A percentile compares a stretch with the other conserved stretches of the same genome.
Conservation (phyloP, 1,284 basidiomycete genomes). For the Abortiporus biennis region DNA sequence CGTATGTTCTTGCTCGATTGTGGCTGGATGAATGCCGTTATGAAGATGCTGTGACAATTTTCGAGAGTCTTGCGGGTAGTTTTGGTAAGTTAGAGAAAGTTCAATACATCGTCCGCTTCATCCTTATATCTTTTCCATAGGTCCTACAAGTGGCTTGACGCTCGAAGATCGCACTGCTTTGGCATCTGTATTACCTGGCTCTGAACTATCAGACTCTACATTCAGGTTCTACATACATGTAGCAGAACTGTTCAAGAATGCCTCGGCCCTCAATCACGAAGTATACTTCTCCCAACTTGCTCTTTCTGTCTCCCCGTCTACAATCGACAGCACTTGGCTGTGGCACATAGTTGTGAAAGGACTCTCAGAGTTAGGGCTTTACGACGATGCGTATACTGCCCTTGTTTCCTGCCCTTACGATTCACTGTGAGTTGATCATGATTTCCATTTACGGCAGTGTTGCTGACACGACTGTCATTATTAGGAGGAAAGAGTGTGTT, state of each 20-base stretch:
- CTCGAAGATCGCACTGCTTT: conserved; percentile 62
- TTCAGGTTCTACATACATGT: conserved; percentile 77
- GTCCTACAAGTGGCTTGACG: conserved; percentile 44
- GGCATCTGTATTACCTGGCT: conserved; percentile 53
- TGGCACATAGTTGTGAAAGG: conserved; percentile 81
- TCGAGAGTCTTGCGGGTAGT: conserved; percentile 74
- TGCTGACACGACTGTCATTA: neutral
- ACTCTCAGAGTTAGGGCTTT: conserved; percentile 64
- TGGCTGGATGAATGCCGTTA: conserved; percentile 64
- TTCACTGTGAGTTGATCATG: conserved; percentile 55
- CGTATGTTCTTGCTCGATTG: conserved; percentile 68
- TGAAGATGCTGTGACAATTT: conserved; percentile 65
- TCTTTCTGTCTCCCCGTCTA: conserved; percentile 53
- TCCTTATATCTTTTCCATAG: conserved; percentile 27
- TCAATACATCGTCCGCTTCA: neutral
- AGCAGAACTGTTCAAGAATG: conserved; percentile 66
- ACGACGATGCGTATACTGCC: conserved; percentile 81
- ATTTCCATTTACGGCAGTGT: conserved; percentile 1
- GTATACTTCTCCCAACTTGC: conserved; percentile 74
- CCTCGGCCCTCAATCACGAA: conserved; percentile 52
- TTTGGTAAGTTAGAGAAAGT: conserved; percentile 52
- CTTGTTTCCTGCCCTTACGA: conserved; percentile 71
- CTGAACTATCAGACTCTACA: conserved; percentile 49
- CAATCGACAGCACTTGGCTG: conserved; percentile 41
- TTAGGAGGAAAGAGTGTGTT: conserved; percentile 75